Conservation (phyloP, 805 yeast genomes). For the Debaryomyces prosopidis region DNA sequence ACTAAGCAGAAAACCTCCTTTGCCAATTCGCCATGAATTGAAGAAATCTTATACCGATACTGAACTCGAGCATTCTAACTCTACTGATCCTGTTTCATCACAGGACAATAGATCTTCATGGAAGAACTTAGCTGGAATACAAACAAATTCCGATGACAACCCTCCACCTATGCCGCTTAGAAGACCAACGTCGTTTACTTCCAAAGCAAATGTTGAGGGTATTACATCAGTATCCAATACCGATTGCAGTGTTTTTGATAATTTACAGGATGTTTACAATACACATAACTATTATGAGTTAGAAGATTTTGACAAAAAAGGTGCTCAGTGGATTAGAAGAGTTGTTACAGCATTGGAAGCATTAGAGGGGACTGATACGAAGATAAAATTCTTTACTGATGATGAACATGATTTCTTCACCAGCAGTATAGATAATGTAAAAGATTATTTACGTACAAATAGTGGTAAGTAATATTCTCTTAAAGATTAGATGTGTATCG, state of each 20-base stretch:
- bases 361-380: slow-evolving; percentile 29
- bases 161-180: slow-evolving; percentile 33
- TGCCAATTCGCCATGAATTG: slow-evolving; percentile 23
- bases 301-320: slow-evolving; percentile 37
- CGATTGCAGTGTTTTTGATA: slow-evolving; percentile 20
- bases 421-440: slow-evolving; percentile 12
- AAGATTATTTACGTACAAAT: background rate
- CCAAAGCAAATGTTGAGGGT: background rate
- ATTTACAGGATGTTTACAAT: slow-evolving; percentile 22
- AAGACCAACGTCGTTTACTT: slow-evolving; percentile 9
- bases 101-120: background rate
- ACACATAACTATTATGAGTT: slow-evolving; percentile 28
- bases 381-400: slow-evolving; percentile 33
- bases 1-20: slow-evolving; percentile 29
- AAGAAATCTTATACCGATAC: slow-evolving; percentile 8
- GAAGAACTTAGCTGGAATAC: slow-evolving; percentile 3
- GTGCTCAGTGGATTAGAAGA: slow-evolving; percentile 39
- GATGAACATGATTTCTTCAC: slow-evolving; percentile 35
- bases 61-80: slow-evolving; percentile 9
- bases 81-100: background rate
- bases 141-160: slow-evolving; percentile 8
- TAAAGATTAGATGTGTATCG: background rate
- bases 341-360: slow-evolving; percentile 27
- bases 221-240: background rate
- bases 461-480: background rate